Conservation (phyloP, 2,329 filamentous ascomycete species). For the Hawksworthiomyces lignivorus region DNA sequence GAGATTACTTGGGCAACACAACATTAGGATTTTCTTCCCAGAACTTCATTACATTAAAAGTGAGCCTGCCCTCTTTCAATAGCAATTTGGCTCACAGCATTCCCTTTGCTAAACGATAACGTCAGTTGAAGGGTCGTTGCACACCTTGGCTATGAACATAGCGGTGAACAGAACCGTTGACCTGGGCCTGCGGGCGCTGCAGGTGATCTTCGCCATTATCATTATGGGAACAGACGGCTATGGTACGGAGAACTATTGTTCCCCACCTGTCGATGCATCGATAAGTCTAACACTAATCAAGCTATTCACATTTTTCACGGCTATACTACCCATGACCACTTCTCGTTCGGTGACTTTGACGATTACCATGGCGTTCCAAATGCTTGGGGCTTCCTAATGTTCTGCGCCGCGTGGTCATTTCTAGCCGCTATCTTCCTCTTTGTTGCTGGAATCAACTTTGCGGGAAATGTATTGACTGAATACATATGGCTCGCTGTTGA, state of each 20-base stretch:
- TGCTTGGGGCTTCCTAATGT: slow-evolving; percentile 6
- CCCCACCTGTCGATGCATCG: too few species aligned
- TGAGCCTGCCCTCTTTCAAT: too few species aligned
- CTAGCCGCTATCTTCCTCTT: not conserved
- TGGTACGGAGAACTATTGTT: not conserved
- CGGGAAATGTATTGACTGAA: not conserved
- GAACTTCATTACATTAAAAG: too few species aligned
- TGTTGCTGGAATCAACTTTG: not conserved
- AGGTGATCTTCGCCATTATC: not conserved
- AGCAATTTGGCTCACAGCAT: too few species aligned
- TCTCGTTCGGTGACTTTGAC: not conserved
- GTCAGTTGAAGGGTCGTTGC: too few species aligned
- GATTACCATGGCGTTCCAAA: not conserved
- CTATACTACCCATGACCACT: not conserved
- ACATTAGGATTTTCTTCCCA: too few species aligned
- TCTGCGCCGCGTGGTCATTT: slow-evolving; percentile 2
- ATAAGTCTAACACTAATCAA: too few species aligned
- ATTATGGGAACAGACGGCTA: slow-evolving; percentile 1
- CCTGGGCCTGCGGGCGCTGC: not conserved
- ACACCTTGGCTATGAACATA: not conserved
- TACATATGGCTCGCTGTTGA: not conserved
- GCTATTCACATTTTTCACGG: not conserved
- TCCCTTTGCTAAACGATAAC: too few species aligned
- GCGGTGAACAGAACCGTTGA: not conserved
- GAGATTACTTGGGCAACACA: too few species aligned